phyloP scores from a whole-genome alignment of 768 basidiomycete genomes.

The Amanita molliuscula region DNA sequence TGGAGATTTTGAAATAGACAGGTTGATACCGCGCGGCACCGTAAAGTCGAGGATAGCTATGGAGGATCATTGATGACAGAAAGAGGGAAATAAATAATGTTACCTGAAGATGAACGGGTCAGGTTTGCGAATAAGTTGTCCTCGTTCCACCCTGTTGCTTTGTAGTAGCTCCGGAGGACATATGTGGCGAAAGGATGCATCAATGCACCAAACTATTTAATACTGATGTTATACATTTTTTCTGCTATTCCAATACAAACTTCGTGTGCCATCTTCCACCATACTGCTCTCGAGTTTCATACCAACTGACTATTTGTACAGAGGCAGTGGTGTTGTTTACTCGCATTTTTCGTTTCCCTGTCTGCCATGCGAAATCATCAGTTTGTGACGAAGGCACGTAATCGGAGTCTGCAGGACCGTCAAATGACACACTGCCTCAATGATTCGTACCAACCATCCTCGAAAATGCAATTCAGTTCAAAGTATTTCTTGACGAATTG shows the following conservation, averaged over 20 bases:
- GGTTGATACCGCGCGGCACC: constrained; percentile 71
- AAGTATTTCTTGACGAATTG: constrained; percentile 39
- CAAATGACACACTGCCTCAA: not conserved
- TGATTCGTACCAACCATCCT: constrained; percentile 20
- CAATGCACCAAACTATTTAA: not conserved
- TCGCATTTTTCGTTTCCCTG: constrained; percentile 1
- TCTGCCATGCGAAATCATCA: not conserved
- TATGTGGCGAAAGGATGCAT: constrained; percentile 88
- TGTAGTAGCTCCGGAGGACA: constrained; percentile 83
- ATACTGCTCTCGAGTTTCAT: not conserved
- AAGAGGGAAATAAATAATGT: not conserved
- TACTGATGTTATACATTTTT: not conserved
- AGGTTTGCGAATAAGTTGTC: constrained; percentile 89
- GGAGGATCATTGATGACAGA: constrained; percentile 7
- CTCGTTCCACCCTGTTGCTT: constrained; percentile 93
- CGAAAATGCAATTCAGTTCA: constrained; percentile 31
- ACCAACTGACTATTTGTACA: not conserved
- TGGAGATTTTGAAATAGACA: constrained; percentile 80
- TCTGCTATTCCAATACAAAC: not conserved
- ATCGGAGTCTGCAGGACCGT: not conserved
- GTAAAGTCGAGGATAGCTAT: constrained; percentile 87
- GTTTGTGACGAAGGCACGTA: not conserved
- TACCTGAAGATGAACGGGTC: constrained; percentile 83
- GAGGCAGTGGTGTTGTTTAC: not conserved
- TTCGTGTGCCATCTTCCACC: not conserved